Conservation (phyloP, 768 basidiomycete genomes). For the Suillus subluteus region DNA sequence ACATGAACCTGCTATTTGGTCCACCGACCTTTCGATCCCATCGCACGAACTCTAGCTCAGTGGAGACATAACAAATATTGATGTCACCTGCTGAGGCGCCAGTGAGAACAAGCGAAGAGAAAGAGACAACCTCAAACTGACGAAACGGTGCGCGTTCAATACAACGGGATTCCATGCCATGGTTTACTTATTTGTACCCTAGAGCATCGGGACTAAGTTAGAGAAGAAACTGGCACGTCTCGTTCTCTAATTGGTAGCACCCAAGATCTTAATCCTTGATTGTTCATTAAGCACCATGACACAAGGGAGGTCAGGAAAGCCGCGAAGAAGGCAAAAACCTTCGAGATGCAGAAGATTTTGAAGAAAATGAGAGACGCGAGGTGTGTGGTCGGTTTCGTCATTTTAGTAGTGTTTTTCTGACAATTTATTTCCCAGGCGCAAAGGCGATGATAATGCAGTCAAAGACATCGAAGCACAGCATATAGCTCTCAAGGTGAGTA, state of each 20-base stretch:
- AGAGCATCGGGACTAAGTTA: slow-evolving; percentile 43
- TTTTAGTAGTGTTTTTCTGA: neutral
- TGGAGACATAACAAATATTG: neutral
- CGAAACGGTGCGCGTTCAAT: slow-evolving; percentile 30
- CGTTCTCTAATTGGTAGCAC: slow-evolving; percentile 7
- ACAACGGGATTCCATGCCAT: neutral
- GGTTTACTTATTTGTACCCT: slow-evolving; percentile 15
- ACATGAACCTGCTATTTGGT: neutral
- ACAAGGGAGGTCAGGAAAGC: slow-evolving; percentile 73
- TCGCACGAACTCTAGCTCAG: neutral
- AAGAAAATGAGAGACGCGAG: slow-evolving; percentile 77
- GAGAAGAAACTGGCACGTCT: slow-evolving; percentile 59
- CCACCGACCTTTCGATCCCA: neutral
- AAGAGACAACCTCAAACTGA: slow-evolving; percentile 40
- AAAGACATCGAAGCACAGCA: slow-evolving; percentile 63
- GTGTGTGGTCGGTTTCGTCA: slow-evolving; percentile 41
- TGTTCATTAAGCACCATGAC: slow-evolving; percentile 65
- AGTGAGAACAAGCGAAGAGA: slow-evolving; percentile 44
- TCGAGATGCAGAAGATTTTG: slow-evolving; percentile 81
- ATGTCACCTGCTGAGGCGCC: slow-evolving; percentile 9
- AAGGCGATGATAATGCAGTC: slow-evolving; percentile 40
- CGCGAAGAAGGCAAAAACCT: slow-evolving; percentile 78
- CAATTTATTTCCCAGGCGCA: slow-evolving; percentile 32
- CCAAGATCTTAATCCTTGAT: slow-evolving; percentile 14
- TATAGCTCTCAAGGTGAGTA: slow-evolving; percentile 62